Evolutionary conservation across 768 basidiomycete genomes (phyloP).

Genomic region (Thelephora aurantiotincta): DNA sequence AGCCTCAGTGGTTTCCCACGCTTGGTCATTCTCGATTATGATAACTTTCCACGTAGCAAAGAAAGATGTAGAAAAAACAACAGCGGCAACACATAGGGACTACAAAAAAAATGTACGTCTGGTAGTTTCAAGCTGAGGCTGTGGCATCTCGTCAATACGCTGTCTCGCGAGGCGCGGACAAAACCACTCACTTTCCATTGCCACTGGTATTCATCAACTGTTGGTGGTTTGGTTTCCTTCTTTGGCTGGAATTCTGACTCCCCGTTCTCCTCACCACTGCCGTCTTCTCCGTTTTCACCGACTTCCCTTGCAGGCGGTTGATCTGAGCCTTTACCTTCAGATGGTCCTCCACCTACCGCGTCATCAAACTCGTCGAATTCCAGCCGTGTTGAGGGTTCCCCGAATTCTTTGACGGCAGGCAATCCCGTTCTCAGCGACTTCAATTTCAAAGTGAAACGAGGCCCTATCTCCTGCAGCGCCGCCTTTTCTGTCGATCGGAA

Average conservation of each 20-base stretch:
- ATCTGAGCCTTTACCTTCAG: constrained; percentile 8
- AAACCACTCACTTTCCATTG: constrained; percentile 64
- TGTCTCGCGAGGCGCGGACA: background rate
- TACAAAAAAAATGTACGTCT: constrained; percentile 86
- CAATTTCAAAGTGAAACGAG: constrained; percentile 90
- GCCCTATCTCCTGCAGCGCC: constrained; percentile 92
- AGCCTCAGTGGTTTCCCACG: background rate
- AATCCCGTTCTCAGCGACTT: constrained; percentile 80
- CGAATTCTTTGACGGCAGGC: constrained; percentile 63
- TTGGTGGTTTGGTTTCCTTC: constrained; percentile 36
- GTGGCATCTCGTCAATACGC: constrained; percentile 6
- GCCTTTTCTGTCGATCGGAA: constrained; percentile 88
- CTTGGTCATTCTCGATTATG: too few species aligned
- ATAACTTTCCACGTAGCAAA: too few species aligned
- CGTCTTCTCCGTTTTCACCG: constrained; percentile 20
- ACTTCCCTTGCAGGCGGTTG: constrained; percentile 13
- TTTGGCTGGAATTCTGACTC: constrained; percentile 9
- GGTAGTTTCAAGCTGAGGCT: constrained; percentile 92
- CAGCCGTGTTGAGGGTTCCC: constrained; percentile 43
- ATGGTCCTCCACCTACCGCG: constrained; percentile 17
- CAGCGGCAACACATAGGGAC: constrained; percentile 1
- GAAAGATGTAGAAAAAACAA: too few species aligned
- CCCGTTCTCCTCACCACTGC: constrained; percentile 13
- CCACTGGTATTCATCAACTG: constrained; percentile 75
- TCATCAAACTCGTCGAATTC: constrained; percentile 30